phyloP scores from a whole-genome alignment of 2,329 filamentous ascomycete species.

The Xylaria sp. region DNA sequence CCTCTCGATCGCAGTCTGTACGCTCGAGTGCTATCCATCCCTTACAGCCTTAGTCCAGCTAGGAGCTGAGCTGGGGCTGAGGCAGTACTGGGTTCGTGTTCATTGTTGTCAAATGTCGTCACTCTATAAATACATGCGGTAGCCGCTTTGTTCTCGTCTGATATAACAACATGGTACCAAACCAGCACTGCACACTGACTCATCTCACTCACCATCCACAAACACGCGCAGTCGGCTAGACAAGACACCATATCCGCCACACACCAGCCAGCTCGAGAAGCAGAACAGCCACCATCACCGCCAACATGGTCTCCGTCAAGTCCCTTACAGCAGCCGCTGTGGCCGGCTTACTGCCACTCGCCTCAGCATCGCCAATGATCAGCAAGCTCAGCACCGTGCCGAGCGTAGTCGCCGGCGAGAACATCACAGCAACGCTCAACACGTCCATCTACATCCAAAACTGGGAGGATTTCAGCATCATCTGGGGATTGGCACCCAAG shows the following conservation, averaged over 20 bases:
- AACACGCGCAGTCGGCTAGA: not conserved
- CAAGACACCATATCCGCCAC: not conserved
- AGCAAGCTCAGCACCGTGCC: slow-evolving; percentile 31
- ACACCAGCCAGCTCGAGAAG: not conserved
- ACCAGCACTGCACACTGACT: not conserved
- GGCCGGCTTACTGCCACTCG: slow-evolving; percentile 32
- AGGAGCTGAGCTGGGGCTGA: not conserved
- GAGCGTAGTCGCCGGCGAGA: slow-evolving; percentile 34
- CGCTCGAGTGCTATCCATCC: too few relatives aligned
- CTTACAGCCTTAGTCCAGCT: too few relatives aligned
- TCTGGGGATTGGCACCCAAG: slow-evolving; percentile 37
- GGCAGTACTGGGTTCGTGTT: not conserved
- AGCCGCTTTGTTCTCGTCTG: not conserved
- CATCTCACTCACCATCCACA: not conserved
- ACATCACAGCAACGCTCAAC: slow-evolving; percentile 35
- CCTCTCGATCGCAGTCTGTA: too few relatives aligned
- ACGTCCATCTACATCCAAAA: slow-evolving; percentile 44
- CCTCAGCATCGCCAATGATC: slow-evolving; percentile 34
- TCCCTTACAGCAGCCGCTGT: slow-evolving; percentile 34
- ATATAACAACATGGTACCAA: not conserved
- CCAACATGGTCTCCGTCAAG: slow-evolving; percentile 39
- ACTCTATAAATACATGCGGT: not conserved
- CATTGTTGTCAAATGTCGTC: not conserved
- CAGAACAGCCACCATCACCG: not conserved
- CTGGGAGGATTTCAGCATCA: slow-evolving; percentile 43